A percentile compares a stretch with the other conserved stretches of the same genome.
These are phyloP conservation scores for Rhododendron ovatum DNA, from an alignment of 148 eudicot species.

Conservation along the genomic window DNA sequence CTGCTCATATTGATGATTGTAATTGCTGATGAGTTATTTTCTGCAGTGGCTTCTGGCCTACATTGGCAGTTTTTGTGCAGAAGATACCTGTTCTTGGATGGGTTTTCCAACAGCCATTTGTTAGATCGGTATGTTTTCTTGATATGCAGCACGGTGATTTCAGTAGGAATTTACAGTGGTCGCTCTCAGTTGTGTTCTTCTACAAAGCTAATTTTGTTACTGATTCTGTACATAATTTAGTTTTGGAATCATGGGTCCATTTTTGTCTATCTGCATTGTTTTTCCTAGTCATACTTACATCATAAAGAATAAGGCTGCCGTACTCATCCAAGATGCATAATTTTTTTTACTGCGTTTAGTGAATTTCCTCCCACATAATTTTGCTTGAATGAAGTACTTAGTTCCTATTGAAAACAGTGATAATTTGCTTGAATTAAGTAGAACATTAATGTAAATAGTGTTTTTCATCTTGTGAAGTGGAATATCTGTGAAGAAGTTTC, in stretches of 20 bases:
- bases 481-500: neutral
- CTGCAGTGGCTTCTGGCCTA: conserved; percentile 98
- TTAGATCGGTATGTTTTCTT: conserved; percentile 72
- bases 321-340: neutral
- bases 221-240: neutral
- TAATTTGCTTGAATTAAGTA: conserved; percentile 2
- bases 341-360: neutral
- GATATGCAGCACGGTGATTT: neutral
- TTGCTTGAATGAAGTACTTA: neutral
- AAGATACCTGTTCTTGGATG: conserved; percentile 90
- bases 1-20: neutral
- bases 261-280: neutral
- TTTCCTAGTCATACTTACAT: neutral
- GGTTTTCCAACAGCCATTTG: conserved; percentile 79
- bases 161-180: neutral
- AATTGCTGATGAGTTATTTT: conserved; percentile 4
- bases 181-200: neutral
- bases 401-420: neutral
- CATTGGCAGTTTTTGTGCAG: conserved; percentile 76
- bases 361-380: neutral
- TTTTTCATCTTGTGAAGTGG: neutral
- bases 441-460: neutral
- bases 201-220: neutral
- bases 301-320: neutral
- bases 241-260: neutral